These are phyloP conservation scores for Odonthalia washingtoniensis DNA, from an alignment of 31 red algal genomes.

Conservation along the genomic window DNA sequence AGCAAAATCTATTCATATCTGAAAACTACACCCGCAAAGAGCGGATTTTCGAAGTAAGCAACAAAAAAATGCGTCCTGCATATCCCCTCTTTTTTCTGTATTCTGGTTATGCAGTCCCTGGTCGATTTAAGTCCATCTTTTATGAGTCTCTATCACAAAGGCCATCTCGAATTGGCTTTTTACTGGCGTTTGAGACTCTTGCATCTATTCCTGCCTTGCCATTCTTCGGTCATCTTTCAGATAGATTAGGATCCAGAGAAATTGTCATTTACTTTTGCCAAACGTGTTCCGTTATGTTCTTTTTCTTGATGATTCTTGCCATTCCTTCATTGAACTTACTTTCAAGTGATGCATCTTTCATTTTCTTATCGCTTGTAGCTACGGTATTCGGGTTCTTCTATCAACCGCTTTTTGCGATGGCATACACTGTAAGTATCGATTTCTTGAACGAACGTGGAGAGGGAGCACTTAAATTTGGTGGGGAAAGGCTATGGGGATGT, in stretches of 20 bases:
- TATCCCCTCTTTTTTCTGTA: too few species aligned
- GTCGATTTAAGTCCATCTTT: too few species aligned
- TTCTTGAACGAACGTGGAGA: conserved; percentile 5
- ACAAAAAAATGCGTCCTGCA: too few species aligned
- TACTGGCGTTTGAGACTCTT: background rate
- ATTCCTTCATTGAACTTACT: conserved; percentile 3
- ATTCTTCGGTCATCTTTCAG: background rate
- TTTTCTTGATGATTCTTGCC: background rate
- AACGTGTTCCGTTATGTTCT: conserved; percentile 2
- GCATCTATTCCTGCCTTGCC: conserved; percentile 21
- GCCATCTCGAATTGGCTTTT: conserved; percentile 11
- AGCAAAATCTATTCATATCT: too few species aligned
- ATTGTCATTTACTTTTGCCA: conserved; percentile 35
- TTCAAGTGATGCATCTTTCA: background rate
- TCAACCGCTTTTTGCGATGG: background rate
- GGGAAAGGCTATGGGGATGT: conserved; percentile 73
- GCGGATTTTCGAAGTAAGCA: too few species aligned
- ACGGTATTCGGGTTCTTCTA: conserved; percentile 8
- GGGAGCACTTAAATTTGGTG: conserved; percentile 52
- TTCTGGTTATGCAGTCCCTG: too few species aligned
- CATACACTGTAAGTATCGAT: background rate
- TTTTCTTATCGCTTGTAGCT: conserved; percentile 20
- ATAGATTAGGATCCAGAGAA: background rate
- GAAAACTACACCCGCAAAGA: too few species aligned
- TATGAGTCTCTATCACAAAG: too few species aligned